A percentile compares a stretch with the other conserved stretches of the same genome.
These are phyloP conservation scores for Puccinia novopanici DNA, from an alignment of 1,284 basidiomycete species.

Conservation along the genomic window DNA sequence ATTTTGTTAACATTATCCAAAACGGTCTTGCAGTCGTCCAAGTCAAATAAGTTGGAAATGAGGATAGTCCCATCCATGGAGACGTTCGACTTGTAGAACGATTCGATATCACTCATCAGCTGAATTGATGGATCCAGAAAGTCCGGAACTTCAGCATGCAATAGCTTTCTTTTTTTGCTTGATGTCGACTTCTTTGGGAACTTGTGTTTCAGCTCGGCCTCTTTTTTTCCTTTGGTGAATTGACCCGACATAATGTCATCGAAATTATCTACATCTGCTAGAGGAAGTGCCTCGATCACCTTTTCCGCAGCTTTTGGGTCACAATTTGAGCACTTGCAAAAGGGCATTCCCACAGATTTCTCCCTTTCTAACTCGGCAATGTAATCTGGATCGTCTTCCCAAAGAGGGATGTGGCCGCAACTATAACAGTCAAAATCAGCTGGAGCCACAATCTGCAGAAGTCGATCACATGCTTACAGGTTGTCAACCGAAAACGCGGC, in stretches of 20 bases:
- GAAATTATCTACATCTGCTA: background rate
- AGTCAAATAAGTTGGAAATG: background rate
- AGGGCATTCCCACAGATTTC: background rate
- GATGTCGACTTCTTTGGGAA: background rate
- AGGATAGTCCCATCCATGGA: background rate
- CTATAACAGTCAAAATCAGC: background rate
- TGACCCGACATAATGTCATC: background rate
- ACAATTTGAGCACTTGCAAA: conserved; percentile 23
- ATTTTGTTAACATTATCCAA: background rate
- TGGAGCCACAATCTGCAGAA: no score
- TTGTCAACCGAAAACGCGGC: background rate
- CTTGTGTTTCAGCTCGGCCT: background rate
- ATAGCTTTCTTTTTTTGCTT: background rate
- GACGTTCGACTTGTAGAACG: background rate
- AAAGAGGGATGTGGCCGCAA: background rate
- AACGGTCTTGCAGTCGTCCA: background rate
- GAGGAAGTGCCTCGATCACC: background rate
- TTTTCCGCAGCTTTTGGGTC: background rate
- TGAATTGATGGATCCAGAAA: background rate
- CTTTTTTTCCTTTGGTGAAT: no score
- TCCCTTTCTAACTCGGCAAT: background rate
- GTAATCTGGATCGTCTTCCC: background rate
- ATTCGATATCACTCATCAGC: background rate
- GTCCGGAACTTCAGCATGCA: background rate
- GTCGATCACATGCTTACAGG: background rate